phyloP scores from a whole-genome alignment of 192 early-diverging fungal genomes.

The Lobosporangium transversale region DNA sequence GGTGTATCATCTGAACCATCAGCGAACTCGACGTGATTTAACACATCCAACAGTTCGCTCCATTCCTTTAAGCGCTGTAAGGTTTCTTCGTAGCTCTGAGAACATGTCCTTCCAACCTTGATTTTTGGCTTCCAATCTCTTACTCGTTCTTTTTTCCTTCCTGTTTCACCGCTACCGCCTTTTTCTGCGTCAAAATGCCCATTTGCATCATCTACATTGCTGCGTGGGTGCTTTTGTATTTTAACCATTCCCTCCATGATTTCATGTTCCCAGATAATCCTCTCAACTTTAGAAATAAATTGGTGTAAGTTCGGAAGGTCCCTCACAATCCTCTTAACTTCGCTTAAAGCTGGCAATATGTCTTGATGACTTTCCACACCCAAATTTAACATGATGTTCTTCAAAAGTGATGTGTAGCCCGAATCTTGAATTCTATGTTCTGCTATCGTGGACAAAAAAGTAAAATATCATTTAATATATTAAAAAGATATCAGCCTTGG shows the following conservation, averaged over 20 bases:
- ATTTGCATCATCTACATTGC: not conserved
- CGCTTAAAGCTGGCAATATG: constrained; percentile 17
- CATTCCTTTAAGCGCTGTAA: constrained; percentile 29
- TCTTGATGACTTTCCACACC: constrained; percentile 15
- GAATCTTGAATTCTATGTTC: not conserved
- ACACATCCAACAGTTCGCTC: constrained; percentile 39
- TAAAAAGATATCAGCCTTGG: not conserved
- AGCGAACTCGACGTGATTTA: constrained; percentile 43
- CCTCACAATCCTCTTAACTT: constrained; percentile 11
- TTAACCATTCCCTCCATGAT: constrained; percentile 30
- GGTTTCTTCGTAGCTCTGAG: constrained; percentile 19
- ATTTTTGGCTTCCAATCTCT: no score
- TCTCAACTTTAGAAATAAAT: constrained; percentile 34
- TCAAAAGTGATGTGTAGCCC: constrained; percentile 12
- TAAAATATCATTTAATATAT: not conserved
- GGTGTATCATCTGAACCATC: constrained; percentile 14
- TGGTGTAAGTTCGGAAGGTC: constrained; percentile 7
- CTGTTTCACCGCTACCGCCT: no score
- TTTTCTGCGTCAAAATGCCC: not conserved
- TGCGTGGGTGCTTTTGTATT: constrained; percentile 6
- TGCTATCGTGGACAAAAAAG: not conserved
- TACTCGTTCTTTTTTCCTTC: no score
- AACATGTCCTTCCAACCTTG: constrained; percentile 23
- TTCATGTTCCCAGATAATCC: constrained; percentile 42
- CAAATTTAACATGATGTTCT: constrained; percentile 9